Conservation (phyloP, 2,329 filamentous ascomycete species). For the Colletotrichum sp. region DNA sequence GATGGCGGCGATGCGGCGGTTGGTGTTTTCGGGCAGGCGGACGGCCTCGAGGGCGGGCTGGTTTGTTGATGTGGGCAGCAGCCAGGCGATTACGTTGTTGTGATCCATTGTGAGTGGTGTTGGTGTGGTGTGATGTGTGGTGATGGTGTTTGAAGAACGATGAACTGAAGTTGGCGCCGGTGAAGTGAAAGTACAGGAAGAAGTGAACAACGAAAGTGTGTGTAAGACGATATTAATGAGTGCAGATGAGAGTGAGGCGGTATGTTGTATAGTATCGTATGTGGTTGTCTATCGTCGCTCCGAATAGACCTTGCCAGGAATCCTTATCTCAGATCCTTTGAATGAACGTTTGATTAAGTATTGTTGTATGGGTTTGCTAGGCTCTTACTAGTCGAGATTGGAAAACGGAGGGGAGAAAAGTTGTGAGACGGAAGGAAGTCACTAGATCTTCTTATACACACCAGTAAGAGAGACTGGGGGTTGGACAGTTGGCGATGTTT, state of each 20-base stretch:
- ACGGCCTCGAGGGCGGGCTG: conserved; percentile 17
- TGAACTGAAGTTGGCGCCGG: neutral
- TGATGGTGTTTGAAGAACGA: neutral
- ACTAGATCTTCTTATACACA: conserved; percentile 19
- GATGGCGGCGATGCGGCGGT: conserved; percentile 10
- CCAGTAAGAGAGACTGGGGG: neutral
- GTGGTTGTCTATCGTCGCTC: neutral
- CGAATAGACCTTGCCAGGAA: neutral
- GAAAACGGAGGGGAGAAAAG: neutral
- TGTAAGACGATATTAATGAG: neutral
- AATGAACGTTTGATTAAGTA: conserved; percentile 2
- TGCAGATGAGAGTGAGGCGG: neutral
- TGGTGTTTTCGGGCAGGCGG: conserved; percentile 12
- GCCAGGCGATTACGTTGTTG: conserved; percentile 22
- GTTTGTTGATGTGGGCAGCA: conserved; percentile 20
- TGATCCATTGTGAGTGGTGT: neutral
- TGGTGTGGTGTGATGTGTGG: neutral
- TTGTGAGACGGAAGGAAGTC: conserved; percentile 8
- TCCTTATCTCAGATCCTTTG: neutral
- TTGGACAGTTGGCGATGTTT: conserved; percentile 19
- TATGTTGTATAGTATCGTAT: neutral
- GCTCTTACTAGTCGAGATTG: neutral
- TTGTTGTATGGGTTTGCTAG: neutral
- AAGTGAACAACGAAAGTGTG: neutral
- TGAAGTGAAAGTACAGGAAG: neutral